Evolutionary conservation across 768 basidiomycete species (phyloP).

Genomic region (Lactifluus echinatus): DNA sequence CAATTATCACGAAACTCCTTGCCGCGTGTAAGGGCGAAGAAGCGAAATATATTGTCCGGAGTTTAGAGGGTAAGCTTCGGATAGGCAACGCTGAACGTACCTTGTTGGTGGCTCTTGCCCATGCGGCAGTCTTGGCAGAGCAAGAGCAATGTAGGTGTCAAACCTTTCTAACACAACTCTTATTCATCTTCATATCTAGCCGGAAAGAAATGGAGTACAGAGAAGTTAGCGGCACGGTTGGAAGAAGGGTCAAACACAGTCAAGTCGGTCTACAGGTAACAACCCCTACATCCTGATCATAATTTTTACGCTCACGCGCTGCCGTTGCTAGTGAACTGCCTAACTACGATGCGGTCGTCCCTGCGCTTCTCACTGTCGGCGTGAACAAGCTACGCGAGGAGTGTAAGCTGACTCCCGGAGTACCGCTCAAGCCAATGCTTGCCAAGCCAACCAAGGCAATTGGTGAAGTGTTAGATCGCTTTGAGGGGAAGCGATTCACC

Average conservation of each 20-base stretch:
- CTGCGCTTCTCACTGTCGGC: slow-evolving; percentile 75
- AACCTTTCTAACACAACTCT: neutral
- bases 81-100: slow-evolving; percentile 97
- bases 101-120: slow-evolving; percentile 89
- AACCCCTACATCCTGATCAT: slow-evolving; percentile 11
- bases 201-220: slow-evolving; percentile 64
- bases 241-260: slow-evolving; percentile 71
- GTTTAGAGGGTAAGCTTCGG: slow-evolving; percentile 91
- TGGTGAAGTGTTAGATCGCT: slow-evolving; percentile 92
- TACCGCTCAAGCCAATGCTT: slow-evolving; percentile 97
- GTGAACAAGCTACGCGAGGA: slow-evolving; percentile 56
- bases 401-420: slow-evolving; percentile 91
- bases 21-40: slow-evolving; percentile 87
- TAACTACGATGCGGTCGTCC: slow-evolving; percentile 85
- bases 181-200: slow-evolving; percentile 32
- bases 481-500: slow-evolving; percentile 91
- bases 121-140: slow-evolving; percentile 80
- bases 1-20: slow-evolving; percentile 87
- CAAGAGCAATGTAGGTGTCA: slow-evolving; percentile 44
- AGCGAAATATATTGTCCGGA: slow-evolving; percentile 94
- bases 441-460: slow-evolving; percentile 99
- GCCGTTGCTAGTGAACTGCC: slow-evolving; percentile 73
- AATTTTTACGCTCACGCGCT: neutral
- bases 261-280: slow-evolving; percentile 90
- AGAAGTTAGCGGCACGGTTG: slow-evolving; percentile 60